A percentile compares a stretch with the other conserved stretches of the same genome.
phyloP scores from a whole-genome alignment of 2,329 filamentous ascomycete genomes.

The Colletotrichum noveboracense region DNA sequence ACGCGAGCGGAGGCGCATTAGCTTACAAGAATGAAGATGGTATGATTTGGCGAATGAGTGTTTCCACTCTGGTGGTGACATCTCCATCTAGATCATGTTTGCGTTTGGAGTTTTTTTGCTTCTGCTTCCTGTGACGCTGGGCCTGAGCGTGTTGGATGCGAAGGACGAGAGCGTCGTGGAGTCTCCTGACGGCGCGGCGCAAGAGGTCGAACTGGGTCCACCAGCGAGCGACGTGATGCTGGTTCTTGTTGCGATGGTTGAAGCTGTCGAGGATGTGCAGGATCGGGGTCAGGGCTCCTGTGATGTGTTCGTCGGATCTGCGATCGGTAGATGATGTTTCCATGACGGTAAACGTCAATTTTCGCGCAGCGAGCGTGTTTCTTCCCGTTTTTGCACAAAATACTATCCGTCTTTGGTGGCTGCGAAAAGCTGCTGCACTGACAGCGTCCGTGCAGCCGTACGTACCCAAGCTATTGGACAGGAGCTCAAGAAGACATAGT shows the following conservation, averaged over 20 bases:
- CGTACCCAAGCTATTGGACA: not conserved
- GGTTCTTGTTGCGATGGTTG: conserved; percentile 87
- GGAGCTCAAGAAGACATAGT: not conserved
- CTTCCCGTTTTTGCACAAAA: not conserved
- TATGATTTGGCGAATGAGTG: conserved; percentile 34
- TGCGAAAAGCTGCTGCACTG: not conserved
- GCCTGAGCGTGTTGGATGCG: not conserved
- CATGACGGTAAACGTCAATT: not conserved
- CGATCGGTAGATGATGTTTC: conserved; percentile 17
- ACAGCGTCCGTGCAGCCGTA: not conserved
- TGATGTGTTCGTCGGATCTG: conserved; percentile 17
- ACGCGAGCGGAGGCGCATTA: not conserved
- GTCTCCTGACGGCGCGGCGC: conserved; percentile 65
- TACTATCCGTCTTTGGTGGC: not conserved
- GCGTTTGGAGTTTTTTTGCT: not conserved
- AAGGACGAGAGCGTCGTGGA: conserved; percentile 46
- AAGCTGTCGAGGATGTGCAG: conserved; percentile 71
- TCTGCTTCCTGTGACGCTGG: conserved; percentile 2
- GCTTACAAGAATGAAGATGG: conserved; percentile 42
- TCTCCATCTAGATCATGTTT: not conserved
- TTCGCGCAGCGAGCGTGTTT: not conserved
- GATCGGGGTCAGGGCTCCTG: conserved; percentile 38
- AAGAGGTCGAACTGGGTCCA: conserved; percentile 76
- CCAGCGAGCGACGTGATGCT: conserved; percentile 84
- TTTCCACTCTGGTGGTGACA: conserved; percentile 16